Evolutionary conservation across 768 basidiomycete species (phyloP).

Genomic region (Pleurotus citrinopileatus): DNA sequence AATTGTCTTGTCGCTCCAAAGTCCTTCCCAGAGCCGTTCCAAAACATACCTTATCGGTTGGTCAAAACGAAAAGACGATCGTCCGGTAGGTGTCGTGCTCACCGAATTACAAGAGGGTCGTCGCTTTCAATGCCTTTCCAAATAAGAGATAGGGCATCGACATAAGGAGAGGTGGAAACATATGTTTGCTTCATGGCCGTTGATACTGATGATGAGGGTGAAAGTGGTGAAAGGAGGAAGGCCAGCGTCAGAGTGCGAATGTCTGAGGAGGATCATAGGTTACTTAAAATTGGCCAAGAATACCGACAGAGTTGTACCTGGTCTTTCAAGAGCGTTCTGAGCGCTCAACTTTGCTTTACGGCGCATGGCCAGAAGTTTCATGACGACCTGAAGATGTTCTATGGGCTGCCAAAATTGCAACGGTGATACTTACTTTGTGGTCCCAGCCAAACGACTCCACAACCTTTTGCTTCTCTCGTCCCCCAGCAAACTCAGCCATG

Average conservation of each 20-base stretch:
- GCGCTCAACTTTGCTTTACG: constrained; percentile 47
- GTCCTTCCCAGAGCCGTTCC: constrained; percentile 71
- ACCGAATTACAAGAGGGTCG: neutral
- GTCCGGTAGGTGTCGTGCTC: neutral
- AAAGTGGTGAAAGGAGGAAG: constrained; percentile 71
- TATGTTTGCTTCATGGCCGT: constrained; percentile 59
- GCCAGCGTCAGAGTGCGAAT: constrained; percentile 76
- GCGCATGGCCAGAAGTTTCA: constrained; percentile 69
- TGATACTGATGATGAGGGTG: constrained; percentile 35
- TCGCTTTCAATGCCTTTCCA: constrained; percentile 54
- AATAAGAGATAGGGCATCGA: constrained; percentile 67
- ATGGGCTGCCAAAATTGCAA: constrained; percentile 7
- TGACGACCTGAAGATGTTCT: constrained; percentile 63
- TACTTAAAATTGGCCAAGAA: constrained; percentile 1
- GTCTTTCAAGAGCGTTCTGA: constrained; percentile 43
- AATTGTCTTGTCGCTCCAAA: constrained; percentile 74
- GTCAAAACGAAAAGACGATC: neutral
- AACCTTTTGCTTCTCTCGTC: constrained; percentile 58
- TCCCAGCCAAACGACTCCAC: constrained; percentile 79
- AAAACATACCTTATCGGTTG: constrained; percentile 39
- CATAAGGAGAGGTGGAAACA: constrained; percentile 64
- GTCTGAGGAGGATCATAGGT: too few relatives aligned
- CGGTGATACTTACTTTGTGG: constrained; percentile 48
- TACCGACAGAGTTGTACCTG: constrained; percentile 39
- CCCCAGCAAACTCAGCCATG: constrained; percentile 63